Conservation (phyloP, 495 filamentous ascomycete species). For the Darksidea phi region DNA sequence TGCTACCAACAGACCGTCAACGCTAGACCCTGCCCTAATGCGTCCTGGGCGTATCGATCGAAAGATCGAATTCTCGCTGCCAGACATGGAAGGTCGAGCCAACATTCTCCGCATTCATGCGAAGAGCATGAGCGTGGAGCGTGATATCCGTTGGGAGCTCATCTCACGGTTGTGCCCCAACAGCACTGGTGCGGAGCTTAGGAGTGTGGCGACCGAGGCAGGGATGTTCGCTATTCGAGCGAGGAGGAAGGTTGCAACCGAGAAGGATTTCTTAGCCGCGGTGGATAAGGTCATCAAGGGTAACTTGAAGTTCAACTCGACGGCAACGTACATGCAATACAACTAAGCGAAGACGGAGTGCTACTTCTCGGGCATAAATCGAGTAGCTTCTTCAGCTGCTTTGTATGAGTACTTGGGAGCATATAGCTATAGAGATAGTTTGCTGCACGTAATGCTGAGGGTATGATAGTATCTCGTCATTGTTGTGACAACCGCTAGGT, state of each 20-base stretch:
- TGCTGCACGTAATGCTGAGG: not conserved
- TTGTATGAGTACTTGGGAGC: not conserved
- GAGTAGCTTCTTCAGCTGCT: not conserved
- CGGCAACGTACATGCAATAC: conserved; percentile 98
- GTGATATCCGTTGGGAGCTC: conserved; percentile 97
- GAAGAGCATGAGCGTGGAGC: conserved; percentile 99
- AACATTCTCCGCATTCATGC: conserved; percentile 98
- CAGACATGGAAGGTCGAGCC: conserved; percentile 92
- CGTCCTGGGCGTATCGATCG: conserved; percentile 95
- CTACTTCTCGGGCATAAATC: not conserved
- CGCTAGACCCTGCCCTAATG: conserved; percentile 94
- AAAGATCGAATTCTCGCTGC: conserved; percentile 97
- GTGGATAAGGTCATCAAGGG: conserved; percentile 99
- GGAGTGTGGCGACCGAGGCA: conserved; percentile 97
- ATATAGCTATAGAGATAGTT: not conserved
- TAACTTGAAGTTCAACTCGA: conserved; percentile 98
- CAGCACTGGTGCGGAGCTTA: conserved; percentile 89
- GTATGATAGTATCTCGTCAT: not conserved
- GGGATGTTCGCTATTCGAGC: conserved; percentile 99
- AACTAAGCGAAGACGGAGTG: conserved; percentile 59
- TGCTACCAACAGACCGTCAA: conserved; percentile 94
- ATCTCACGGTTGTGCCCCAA: conserved; percentile 97
- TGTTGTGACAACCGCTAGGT: too few species aligned
- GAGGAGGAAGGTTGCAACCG: conserved; percentile 93
- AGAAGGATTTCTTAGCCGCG: conserved; percentile 97